These are phyloP conservation scores for Cryptosporidium baileyi DNA, from an alignment of 169 alveolate genomes.

Conservation along the genomic window DNA sequence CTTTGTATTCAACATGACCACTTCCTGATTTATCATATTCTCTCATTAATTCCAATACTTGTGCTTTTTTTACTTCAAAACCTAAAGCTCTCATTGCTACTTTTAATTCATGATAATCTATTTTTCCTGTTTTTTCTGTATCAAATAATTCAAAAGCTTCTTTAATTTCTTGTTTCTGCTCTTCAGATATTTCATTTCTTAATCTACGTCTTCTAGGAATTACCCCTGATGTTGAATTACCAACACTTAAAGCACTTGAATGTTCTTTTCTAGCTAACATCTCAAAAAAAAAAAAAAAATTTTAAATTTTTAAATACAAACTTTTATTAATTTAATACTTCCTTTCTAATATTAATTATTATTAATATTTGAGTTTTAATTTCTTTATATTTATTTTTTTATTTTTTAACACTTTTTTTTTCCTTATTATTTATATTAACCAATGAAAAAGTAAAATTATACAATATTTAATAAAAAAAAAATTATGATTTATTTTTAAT, in stretches of 20 bases:
- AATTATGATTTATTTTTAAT: too few relatives aligned
- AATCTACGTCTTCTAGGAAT: slow-evolving; percentile 63
- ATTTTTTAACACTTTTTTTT: too few relatives aligned
- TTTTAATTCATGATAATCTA: slow-evolving; percentile 95
- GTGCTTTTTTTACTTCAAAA: slow-evolving; percentile 95
- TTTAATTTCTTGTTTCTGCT: slow-evolving; percentile 92
- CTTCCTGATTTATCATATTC: slow-evolving; percentile 76
- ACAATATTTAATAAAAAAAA: too few relatives aligned
- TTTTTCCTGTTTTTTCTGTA: slow-evolving; percentile 93
- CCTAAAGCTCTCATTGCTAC: slow-evolving; percentile 99
- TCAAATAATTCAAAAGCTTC: slow-evolving; percentile 98
- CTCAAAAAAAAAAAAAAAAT: too few relatives aligned
- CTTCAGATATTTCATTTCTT: slow-evolving; percentile 88
- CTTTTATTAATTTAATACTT: too few relatives aligned
- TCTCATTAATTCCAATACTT: slow-evolving; percentile 89
- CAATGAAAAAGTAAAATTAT: too few relatives aligned
- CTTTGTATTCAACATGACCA: slow-evolving; percentile 85
- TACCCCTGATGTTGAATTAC: slow-evolving; percentile 36
- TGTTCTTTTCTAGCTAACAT: slow-evolving; percentile 63
- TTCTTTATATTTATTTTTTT: too few relatives aligned
- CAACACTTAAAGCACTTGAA: slow-evolving; percentile 18
- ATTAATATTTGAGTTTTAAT: too few relatives aligned
- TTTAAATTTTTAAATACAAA: not conserved
- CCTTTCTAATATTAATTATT: not conserved
- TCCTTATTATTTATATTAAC: too few relatives aligned